A percentile compares a stretch with the other conserved stretches of the same genome.
Evolutionary conservation across 805 yeast species (phyloP).

Genomic region (Zygosaccharomyces siamensis): DNA sequence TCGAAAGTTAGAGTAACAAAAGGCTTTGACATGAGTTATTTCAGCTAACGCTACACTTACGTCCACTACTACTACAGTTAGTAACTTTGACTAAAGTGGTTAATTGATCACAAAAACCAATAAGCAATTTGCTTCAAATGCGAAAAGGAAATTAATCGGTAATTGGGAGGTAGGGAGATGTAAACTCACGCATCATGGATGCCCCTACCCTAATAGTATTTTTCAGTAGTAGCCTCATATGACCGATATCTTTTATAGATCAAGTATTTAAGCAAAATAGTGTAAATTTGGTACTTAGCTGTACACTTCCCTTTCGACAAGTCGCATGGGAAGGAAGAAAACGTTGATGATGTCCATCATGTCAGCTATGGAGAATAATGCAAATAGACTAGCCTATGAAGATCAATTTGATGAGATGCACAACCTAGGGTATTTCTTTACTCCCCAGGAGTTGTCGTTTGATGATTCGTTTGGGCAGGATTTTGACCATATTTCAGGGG

Average conservation of each 20-base stretch:
- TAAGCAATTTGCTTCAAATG: not conserved
- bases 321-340: not conserved
- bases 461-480: conserved; percentile 2
- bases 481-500: not conserved
- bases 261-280: not conserved
- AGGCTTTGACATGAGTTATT: not conserved
- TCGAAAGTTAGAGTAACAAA: not conserved
- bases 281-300: too few species aligned
- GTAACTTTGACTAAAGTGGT: not conserved
- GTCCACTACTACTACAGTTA: not conserved
- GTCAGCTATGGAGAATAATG: not conserved
- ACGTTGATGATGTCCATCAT: conserved; percentile 2
- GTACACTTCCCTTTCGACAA: too few species aligned
- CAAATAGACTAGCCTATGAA: not conserved
- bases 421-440: conserved; percentile 1
- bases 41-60: not conserved
- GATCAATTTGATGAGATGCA: conserved; percentile 4
- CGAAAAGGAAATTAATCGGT: not conserved
- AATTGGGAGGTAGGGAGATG: not conserved
- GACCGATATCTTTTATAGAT: not conserved
- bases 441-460: conserved; percentile 3
- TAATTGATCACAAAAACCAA: not conserved
- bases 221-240: not conserved
- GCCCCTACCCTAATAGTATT: not conserved
- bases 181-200: not conserved